Evolutionary conservation across 768 basidiomycete genomes (phyloP), one percentile per base, ranked within the genome.

Genomic region (Psilocybe cyanescens): DNA sequence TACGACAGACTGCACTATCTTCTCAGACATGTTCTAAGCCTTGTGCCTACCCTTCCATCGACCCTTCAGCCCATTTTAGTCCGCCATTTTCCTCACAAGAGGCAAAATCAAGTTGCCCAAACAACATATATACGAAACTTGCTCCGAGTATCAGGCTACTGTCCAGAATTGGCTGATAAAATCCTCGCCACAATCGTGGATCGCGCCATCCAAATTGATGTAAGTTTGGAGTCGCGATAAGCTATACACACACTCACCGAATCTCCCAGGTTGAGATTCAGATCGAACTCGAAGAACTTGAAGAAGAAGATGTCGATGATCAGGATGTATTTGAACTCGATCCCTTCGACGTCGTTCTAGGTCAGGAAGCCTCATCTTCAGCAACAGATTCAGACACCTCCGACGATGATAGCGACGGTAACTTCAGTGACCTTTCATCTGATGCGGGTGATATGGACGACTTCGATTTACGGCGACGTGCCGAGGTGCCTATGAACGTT

Each of bases 161-260:
- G 96, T 70, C 88, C 93, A 0, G 95, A 94, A 71, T 78, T 98
- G 19, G 79, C 86, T 1, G 95, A 95, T 64, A 88, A 88, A 65
- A 88, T 98, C 45, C 78, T 98, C 35, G 89, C 88, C 2, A 89
- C 90, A 0, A 92, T 98, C 35, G 84, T 99, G 24, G 95, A 97
- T 73, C 88, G 95, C n/a, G 91, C 95, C 30, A 89, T 99, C 33
- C 90, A 96, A 74, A 95, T 99, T 60, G 97, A 99, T 74, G 97
- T 96, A 69, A 59, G 93, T 81, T 35, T 39, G 31, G 31, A 41
- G 17, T 17, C 4, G 51, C 19, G 28, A 19, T 54, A 11, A 7
- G 44, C 30, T 37, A n/a, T 55, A 33, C 60, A 7, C 9, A 53
- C 59, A 37, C 17, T 9, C 62, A 28, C 55, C 2, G 48, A 33